Evolutionary conservation across 1,284 basidiomycete genomes (phyloP).

Genomic region (Melampsora occidentalis): DNA sequence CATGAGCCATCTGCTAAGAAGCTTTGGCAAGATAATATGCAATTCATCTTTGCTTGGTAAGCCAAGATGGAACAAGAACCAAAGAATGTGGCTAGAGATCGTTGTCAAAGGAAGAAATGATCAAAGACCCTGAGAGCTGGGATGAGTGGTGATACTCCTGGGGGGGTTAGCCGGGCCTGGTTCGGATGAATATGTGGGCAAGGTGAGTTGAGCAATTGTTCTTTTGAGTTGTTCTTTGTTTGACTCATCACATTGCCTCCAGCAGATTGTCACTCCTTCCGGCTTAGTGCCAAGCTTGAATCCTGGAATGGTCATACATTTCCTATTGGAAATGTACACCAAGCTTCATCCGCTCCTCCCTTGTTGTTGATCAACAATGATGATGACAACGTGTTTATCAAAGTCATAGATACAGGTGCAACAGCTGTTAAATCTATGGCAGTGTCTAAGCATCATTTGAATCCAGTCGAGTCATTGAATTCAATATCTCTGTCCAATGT

Average conservation of each 20-base stretch:
- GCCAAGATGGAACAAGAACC: constrained; percentile 79
- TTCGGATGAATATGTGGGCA: too few species aligned
- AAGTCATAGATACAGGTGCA: constrained; percentile 81
- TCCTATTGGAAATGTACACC: too few species aligned
- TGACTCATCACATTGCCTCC: too few species aligned
- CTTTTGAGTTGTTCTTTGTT: too few species aligned
- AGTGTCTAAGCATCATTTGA: constrained; percentile 35
- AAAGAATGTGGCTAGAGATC: constrained; percentile 53
- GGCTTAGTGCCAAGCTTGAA: too few species aligned
- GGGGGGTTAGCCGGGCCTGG: too few species aligned
- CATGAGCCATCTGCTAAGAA: too few species aligned
- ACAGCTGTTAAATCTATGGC: constrained; percentile 55
- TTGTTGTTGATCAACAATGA: constrained; percentile 55
- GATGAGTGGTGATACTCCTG: constrained; percentile 23
- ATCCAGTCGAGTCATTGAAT: constrained; percentile 47
- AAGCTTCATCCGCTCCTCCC: neutral
- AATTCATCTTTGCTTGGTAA: constrained; percentile 79
- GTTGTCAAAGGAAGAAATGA: constrained; percentile 56
- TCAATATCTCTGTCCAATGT: constrained; percentile 63
- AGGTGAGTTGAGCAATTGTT: too few species aligned
- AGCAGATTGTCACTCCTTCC: too few species aligned
- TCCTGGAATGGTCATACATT: too few species aligned
- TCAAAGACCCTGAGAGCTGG: constrained; percentile 50
- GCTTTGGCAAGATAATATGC: constrained; percentile 90
- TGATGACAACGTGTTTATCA: constrained; percentile 91